Percentiles rank a stretch among this genome's conserved stretches.
These are phyloP conservation scores for Exsudoporus frostii DNA, from an alignment of 768 basidiomycete genomes.

Conservation along the genomic window DNA sequence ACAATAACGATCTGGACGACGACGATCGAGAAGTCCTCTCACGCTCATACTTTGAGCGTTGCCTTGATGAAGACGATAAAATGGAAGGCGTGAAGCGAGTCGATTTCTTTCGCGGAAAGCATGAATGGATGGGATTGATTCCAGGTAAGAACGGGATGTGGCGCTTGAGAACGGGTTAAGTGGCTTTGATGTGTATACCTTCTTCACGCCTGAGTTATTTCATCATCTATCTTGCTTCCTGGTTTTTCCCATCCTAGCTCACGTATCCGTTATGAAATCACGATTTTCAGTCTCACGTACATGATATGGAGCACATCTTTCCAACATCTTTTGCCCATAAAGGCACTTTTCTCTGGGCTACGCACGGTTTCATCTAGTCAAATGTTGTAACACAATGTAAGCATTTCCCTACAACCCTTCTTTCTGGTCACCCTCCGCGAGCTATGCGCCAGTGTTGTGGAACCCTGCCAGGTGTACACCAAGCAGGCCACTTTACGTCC, in stretches of 20 bases:
- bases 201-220: neutral
- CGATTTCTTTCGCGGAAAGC: constrained; percentile 57
- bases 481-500: constrained; percentile 21
- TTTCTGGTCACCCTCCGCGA: neutral
- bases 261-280: neutral
- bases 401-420: neutral
- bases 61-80: constrained; percentile 33
- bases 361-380: neutral
- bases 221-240: neutral
- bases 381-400: neutral
- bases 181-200: neutral
- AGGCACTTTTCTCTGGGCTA: neutral
- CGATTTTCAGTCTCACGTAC: neutral
- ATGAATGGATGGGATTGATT: constrained; percentile 51
- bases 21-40: constrained; percentile 43
- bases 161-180: constrained; percentile 55
- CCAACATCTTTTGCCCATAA: neutral
- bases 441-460: neutral
- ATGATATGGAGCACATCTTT: constrained; percentile 2
- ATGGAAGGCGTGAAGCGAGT: constrained; percentile 50
- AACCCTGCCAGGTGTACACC: constrained; percentile 15
- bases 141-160: constrained; percentile 57
- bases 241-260: neutral
- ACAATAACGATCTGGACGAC: constrained; percentile 52
- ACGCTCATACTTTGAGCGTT: constrained; percentile 45